phyloP scores from a whole-genome alignment of 345 rosid genomes.

The thale cress (Arabidopsis thaliana) region TAIR10.1 NC_003074.8:21189001-21189500 shows the following conservation, averaged over 20 bases:
- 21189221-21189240: constrained; percentile 47
- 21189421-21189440: constrained; percentile 49
- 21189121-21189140: constrained; percentile 53
- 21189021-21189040: constrained; percentile 25
- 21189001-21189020: constrained; percentile 40
- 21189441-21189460: constrained; percentile 42
- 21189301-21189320: constrained; percentile 41
- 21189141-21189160: constrained; percentile 47
- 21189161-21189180: constrained; percentile 51
- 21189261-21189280: constrained; percentile 46
- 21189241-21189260: constrained; percentile 37
- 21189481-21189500: constrained; percentile 52
- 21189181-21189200: constrained; percentile 38
- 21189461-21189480: constrained; percentile 42
- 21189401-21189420: constrained; percentile 47
- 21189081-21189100: constrained; percentile 35
- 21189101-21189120: constrained; percentile 38
- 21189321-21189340: constrained; percentile 36
- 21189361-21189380: constrained; percentile 57
- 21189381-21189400: constrained; percentile 41
- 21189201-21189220: constrained; percentile 42
- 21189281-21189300: constrained; percentile 33
- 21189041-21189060: constrained; percentile 14
- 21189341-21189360: constrained; percentile 45
- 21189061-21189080: constrained; percentile 50